Evolutionary conservation across 2,329 filamentous ascomycete species (phyloP).

Genomic region (Alternaria ethzedia): DNA sequence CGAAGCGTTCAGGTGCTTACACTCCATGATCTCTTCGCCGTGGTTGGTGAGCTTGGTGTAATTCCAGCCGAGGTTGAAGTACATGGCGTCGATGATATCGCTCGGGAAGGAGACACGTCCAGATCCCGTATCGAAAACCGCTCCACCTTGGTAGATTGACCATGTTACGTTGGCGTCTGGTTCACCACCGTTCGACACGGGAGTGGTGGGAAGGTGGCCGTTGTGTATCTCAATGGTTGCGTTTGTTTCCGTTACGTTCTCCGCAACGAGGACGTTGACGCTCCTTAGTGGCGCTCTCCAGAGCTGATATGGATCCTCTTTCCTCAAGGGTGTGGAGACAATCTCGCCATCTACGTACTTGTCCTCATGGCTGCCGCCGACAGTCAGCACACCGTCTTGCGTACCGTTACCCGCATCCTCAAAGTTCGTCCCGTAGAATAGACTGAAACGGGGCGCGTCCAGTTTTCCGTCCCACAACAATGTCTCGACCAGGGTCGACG

Average conservation of each 20-base stretch:
- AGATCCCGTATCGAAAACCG: slow-evolving; percentile 28
- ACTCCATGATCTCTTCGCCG: slow-evolving; percentile 19
- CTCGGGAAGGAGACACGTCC: slow-evolving; percentile 19
- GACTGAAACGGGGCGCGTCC: slow-evolving; percentile 17
- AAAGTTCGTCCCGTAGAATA: slow-evolving; percentile 25
- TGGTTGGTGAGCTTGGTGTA: slow-evolving; percentile 11
- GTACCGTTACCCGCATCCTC: neutral
- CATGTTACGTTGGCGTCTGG: slow-evolving; percentile 13
- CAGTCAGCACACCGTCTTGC: slow-evolving; percentile 23
- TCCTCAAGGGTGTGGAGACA: slow-evolving; percentile 42
- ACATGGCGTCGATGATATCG: slow-evolving; percentile 15
- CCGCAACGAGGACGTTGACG: slow-evolving; percentile 11
- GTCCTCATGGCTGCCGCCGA: slow-evolving; percentile 53
- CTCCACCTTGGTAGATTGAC: neutral
- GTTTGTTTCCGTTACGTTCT: slow-evolving; percentile 11
- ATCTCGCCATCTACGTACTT: slow-evolving; percentile 69
- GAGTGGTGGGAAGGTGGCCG: slow-evolving; percentile 1
- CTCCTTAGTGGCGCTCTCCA: slow-evolving; percentile 22
- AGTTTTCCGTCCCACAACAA: slow-evolving; percentile 21
- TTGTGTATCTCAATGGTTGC: slow-evolving; percentile 6
- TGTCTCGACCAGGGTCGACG: slow-evolving; percentile 21
- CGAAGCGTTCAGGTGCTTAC: slow-evolving; percentile 22
- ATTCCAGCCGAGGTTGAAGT: slow-evolving; percentile 29
- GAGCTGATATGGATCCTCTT: slow-evolving; percentile 18
- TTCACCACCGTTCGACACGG: neutral